Conservation (phyloP, 75 land plant genomes). For the Sequoia sempervirens region DNA sequence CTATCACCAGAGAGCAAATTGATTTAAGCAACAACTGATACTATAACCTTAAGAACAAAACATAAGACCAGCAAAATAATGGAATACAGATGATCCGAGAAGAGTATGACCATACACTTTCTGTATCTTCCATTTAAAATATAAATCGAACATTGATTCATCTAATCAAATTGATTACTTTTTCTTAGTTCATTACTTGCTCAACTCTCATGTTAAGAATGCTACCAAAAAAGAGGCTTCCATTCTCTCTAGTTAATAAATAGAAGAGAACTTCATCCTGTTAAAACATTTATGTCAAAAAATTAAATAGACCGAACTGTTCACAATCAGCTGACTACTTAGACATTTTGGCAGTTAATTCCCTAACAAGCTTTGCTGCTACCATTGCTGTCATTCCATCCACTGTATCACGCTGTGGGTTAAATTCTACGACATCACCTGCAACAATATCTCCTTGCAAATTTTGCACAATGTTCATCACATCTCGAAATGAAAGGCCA, state of each 20-base stretch:
- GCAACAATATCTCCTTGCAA: conserved; percentile 82
- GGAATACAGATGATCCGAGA: not conserved
- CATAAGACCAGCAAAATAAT: not conserved
- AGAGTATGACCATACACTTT: not conserved
- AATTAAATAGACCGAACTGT: not conserved
- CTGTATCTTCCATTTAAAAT: not conserved
- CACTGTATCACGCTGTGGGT: conserved; percentile 96
- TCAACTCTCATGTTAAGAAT: not conserved
- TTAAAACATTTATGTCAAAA: not conserved
- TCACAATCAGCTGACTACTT: conserved; percentile 25
- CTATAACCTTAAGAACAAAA: not conserved
- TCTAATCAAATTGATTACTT: not conserved
- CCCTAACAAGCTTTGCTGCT: conserved; percentile 94
- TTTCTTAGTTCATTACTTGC: not conserved
- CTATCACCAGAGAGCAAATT: not conserved
- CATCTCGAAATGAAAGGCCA: conserved; percentile 92
- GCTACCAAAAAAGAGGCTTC: not conserved
- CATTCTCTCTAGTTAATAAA: not conserved
- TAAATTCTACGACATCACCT: conserved; percentile 96
- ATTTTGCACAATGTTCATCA: conserved; percentile 87
- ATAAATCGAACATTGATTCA: not conserved
- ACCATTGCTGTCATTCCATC: conserved; percentile 99
- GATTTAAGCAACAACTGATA: not conserved
- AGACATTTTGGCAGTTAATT: conserved; percentile 87
- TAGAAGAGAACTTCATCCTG: not conserved